phyloP scores from a whole-genome alignment of 805 yeast species.

The Starmerella etchellsii region DNA sequence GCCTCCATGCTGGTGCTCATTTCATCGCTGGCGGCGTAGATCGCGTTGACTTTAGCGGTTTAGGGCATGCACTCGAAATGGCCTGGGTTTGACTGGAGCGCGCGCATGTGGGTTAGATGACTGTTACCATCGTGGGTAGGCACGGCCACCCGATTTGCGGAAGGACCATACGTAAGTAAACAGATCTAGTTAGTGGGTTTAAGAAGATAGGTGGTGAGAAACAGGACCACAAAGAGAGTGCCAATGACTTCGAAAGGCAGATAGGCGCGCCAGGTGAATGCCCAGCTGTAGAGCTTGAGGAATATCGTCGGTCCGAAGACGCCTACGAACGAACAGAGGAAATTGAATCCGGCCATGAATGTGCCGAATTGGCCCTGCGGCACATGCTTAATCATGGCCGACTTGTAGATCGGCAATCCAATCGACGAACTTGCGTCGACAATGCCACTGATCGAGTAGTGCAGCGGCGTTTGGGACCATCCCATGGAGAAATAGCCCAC shows the following conservation, averaged over 20 bases:
- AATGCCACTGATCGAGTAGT: conserved; percentile 21
- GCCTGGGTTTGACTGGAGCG: no score
- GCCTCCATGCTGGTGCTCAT: conserved; percentile 3
- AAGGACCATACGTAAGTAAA: no score
- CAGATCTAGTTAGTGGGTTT: conserved; percentile 2
- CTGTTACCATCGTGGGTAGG: no score
- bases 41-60: not conserved
- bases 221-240: conserved; percentile 8
- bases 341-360: conserved; percentile 23
- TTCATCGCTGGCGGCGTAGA: conserved; percentile 2
- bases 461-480: conserved; percentile 17
- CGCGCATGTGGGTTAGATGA: no score
- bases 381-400: conserved; percentile 24
- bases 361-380: conserved; percentile 23
- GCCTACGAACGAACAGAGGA: conserved; percentile 10
- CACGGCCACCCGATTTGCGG: no score
- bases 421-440: conserved; percentile 23
- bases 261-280: conserved; percentile 14
- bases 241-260: conserved; percentile 18
- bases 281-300: conserved; percentile 19
- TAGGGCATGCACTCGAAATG: no score
- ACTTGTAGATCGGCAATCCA: conserved; percentile 23
- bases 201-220: conserved; percentile 11
- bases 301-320: conserved; percentile 18
- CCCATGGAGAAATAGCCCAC: conserved; percentile 21